These are phyloP conservation scores for Coix lacrymajobi DNA, from an alignment of 176 grass and related monocot species.

Conservation along the genomic window DNA sequence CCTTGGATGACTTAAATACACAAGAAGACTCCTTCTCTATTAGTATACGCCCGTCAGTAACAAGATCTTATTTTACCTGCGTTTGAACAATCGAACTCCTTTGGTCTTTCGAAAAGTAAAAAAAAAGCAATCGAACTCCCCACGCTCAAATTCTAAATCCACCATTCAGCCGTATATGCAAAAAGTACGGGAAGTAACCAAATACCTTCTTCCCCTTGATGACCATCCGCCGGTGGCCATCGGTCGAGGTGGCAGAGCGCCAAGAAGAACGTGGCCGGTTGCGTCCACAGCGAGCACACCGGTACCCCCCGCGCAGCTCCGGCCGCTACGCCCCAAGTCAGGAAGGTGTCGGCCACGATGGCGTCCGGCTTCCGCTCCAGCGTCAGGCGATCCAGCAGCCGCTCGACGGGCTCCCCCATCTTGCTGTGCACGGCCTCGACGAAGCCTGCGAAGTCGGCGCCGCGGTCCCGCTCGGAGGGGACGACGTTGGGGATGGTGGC, in stretches of 20 bases:
- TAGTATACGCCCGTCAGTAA: no score
- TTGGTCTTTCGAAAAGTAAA: no score
- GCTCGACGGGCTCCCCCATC: conserved; percentile 47
- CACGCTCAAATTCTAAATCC: not conserved
- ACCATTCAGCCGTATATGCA: not conserved
- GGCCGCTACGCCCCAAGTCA: conserved; percentile 40
- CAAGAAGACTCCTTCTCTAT: no score
- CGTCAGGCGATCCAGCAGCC: conserved; percentile 35
- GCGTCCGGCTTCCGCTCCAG: conserved; percentile 15
- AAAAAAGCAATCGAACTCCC: not conserved
- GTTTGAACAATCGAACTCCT: not conserved
- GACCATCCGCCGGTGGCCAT: conserved; percentile 21
- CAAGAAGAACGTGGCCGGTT: conserved; percentile 46
- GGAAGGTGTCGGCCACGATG: conserved; percentile 48
- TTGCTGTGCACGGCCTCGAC: conserved; percentile 37
- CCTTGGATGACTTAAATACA: not conserved
- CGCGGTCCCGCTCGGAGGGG: conserved; percentile 50
- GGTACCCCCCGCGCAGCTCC: conserved; percentile 45
- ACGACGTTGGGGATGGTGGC: conserved; percentile 55
- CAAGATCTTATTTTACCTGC: not conserved
- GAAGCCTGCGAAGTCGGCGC: conserved; percentile 33
- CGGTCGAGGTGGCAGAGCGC: conserved; percentile 34
- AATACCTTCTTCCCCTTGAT: conserved; percentile 29
- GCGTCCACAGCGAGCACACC: conserved; percentile 55
- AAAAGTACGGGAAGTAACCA: not conserved